These are phyloP conservation scores for Climacium dendroides DNA, from an alignment of 225 moss, liverwort and hornwort genomes.

Conservation along the genomic window DNA sequence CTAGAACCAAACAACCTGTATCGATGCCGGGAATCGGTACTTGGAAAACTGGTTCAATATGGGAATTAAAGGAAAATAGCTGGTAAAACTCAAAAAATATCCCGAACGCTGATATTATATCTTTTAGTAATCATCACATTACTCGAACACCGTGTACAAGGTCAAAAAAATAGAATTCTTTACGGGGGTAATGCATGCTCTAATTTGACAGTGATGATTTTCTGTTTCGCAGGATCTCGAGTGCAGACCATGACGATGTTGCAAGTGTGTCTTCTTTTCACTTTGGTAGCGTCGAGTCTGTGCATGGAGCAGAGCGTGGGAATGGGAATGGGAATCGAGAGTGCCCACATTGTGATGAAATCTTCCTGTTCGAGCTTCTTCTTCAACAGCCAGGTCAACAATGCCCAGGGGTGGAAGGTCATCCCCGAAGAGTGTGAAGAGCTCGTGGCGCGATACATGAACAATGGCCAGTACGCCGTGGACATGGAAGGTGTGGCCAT, in stretches of 20 bases:
- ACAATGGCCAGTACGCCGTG: slow-evolving; percentile 69
- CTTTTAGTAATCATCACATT: background rate
- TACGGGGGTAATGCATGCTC: background rate
- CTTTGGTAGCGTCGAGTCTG: slow-evolving; percentile 8
- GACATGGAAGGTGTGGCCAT: slow-evolving; percentile 31
- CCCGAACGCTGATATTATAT: background rate
- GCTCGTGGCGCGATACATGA: slow-evolving; percentile 63
- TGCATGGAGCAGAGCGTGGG: slow-evolving; percentile 16
- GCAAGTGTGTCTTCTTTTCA: background rate
- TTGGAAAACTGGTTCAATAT: background rate
- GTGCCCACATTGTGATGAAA: slow-evolving; percentile 21
- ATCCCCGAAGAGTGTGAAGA: slow-evolving; percentile 60
- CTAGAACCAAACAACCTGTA: background rate
- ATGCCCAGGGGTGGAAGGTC: slow-evolving; percentile 65
- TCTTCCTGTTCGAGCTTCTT: slow-evolving; percentile 44
- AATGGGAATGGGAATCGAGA: slow-evolving; percentile 15
- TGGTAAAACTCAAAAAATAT: background rate
- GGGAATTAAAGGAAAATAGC: background rate
- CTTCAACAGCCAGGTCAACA: slow-evolving; percentile 52
- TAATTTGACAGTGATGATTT: background rate
- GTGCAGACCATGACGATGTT: background rate
- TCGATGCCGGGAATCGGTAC: background rate
- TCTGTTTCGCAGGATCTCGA: slow-evolving; percentile 1
- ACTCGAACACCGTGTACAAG: background rate
- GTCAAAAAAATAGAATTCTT: background rate